Base-by-base conservation (phyloP, 2,329 filamentous ascomycete genomes). In the Penicillium sp. region DNA sequence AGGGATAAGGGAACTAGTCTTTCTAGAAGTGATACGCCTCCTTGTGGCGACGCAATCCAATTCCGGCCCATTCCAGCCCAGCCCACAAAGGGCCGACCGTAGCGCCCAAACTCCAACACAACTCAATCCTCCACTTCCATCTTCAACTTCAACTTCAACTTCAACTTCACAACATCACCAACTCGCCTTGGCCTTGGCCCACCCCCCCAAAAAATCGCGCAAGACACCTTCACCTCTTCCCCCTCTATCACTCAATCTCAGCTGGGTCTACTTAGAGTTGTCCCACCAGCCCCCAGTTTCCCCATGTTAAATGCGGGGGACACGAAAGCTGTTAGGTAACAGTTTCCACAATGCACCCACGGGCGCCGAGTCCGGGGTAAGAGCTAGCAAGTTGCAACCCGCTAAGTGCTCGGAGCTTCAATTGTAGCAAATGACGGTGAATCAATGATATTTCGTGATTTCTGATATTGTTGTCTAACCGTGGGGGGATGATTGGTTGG, bases 311-410 rank as follows among this genome's bases (percentile, higher is more conserved):
- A 68, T 71, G 70, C 65, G 71, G 72, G 70, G 72, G 60, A 55
- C 17, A 22, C 40, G 57, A 58, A 72, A n/a, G 49, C 61, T 68
- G 61, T 74, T 74, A 74, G 59, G 63, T 74, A 73, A 74, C 66
- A 68, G 69, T 64, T 74, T 73, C 68, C 72, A 73, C 70, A 53
- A 51, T 53, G 40, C 38, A 51, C 49, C 49, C 45, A 35, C 49
- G 30, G 51, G 51, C n/a, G 30, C 26, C 10, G 10, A 22, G 35
- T 50, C 58, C 19, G 58, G 58, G 58, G 58, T 55, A 59, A 45
- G 40, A 44, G 50, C 38, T 28, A 53, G 56, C 35, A n/a, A n/a
- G n/a, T n/a, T n/a, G n/a, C n/a, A 33, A n/a, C 4, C 49, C 49
- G 12, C 30, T 8, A 26, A 26, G 26, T 3, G 17, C 28, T 35